Evolutionary conservation across 176 grass and related monocot genomes (phyloP), one percentile per base, ranked within the genome.

Genomic region (Elymus sibiricus): DNA sequence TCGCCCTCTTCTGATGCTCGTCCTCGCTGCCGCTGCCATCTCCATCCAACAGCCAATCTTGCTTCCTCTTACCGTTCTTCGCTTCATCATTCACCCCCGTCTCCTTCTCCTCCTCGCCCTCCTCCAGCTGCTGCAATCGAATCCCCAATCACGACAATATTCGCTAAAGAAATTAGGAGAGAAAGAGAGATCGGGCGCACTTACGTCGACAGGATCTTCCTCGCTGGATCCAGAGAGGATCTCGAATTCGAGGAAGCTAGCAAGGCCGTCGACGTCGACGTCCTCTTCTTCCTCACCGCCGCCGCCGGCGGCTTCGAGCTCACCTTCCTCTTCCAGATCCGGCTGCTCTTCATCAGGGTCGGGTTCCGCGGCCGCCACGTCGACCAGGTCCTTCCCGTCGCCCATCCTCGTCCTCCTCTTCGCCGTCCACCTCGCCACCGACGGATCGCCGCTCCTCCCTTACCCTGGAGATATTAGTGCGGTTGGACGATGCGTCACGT

Each of bases 211-310:
- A 69, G 47, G 27, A 37, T 80, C 85, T 3, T 85, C 93, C 1
- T 74, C 56, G 12, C 79, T 84, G 21, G 89, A 90, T 74, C 87
- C 90, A 56, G 92, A 99, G 42, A 93, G 77, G 58, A 99, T 95
- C 90, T 99, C 89, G 14, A 89, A 96, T 21, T 99, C 94, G 68
- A 99, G 88, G 82, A 99, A 93, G 84, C 80, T 88, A 15, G 90
- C 89, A 22, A 99, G 97, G 42, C 90, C 76, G 34, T 91, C 94
- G 79, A 94, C 88, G 66, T 94, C 97, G 27, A 92, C 91, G 10
- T 90, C 89, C 26, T 82, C 95, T 1, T 73, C 84, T 4, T 58
- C 85, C 11, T 73, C 82, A 5, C 72, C 47, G 19, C 72, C 87
- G 47, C 7, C n/a, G 27, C 7, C 79, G 86, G 3, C 26, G 63